These are phyloP conservation scores for Candida frijolesensis DNA, from an alignment of 1,139 yeast species.

Conservation along the genomic window DNA sequence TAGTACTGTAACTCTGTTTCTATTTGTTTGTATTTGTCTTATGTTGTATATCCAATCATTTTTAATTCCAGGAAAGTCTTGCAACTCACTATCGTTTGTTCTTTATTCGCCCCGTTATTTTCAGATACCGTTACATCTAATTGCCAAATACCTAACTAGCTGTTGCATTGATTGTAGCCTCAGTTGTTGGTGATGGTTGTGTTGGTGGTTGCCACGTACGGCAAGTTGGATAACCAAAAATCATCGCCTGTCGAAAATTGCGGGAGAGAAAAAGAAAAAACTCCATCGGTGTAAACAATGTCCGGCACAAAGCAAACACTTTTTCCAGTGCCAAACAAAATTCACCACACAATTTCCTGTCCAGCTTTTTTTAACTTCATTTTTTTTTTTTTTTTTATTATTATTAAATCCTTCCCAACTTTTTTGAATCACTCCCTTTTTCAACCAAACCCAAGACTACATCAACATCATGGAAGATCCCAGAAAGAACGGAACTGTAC, in stretches of 20 bases:
- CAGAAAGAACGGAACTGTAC: conserved; percentile 25
- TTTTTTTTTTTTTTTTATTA: neutral
- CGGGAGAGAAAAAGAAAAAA: neutral
- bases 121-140: too few species aligned
- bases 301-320: neutral
- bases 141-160: too few species aligned
- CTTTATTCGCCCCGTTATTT: too few species aligned
- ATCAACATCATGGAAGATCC: conserved; percentile 9
- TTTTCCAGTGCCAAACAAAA: neutral
- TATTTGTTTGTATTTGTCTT: too few species aligned
- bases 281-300: neutral
- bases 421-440: neutral
- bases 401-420: neutral
- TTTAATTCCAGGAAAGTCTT: too few species aligned
- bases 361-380: neutral
- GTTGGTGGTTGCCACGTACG: neutral
- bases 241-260: neutral
- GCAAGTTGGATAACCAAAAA: neutral
- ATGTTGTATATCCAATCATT: too few species aligned
- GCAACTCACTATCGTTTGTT: too few species aligned
- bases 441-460: neutral
- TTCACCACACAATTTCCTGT: conserved; percentile 1
- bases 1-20: too few species aligned
- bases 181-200: neutral
- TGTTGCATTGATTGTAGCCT: too few species aligned